These are phyloP conservation scores for Tetraselmis chui DNA, from an alignment of 139 green algal genomes.

Conservation along the genomic window DNA sequence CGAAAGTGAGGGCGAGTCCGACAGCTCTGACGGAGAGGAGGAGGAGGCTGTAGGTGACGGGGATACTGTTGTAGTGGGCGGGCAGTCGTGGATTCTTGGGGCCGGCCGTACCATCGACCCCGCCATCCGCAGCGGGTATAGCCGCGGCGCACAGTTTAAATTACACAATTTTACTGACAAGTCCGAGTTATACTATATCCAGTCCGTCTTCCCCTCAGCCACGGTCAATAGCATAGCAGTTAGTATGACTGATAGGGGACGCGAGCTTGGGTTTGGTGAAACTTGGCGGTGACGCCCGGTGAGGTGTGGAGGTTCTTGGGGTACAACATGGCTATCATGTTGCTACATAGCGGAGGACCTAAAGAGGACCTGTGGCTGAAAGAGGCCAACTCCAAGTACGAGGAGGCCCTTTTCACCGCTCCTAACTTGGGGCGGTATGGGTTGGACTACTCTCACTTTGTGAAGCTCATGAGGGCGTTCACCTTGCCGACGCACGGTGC, in stretches of 20 bases:
- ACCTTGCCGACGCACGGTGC: not conserved
- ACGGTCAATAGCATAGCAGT: not conserved
- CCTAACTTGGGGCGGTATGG: not conserved
- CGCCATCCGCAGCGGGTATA: no score
- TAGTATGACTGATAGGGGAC: not conserved
- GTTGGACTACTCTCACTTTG: not conserved
- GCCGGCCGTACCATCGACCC: no score
- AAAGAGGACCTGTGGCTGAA: not conserved
- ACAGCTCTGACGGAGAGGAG: no score
- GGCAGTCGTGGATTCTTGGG: no score
- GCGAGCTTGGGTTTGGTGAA: not conserved
- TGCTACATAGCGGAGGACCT: not conserved
- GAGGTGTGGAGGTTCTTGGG: not conserved
- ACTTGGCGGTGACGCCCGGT: not conserved
- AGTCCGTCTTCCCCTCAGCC: no score
- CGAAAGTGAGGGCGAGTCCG: no score
- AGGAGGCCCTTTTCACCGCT: not conserved
- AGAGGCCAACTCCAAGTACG: not conserved
- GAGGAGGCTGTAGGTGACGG: no score
- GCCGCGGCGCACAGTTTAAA: no score
- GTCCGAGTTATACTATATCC: no score
- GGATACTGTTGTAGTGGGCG: no score
- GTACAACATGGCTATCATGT: not conserved
- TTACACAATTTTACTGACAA: no score
- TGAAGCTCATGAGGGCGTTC: not conserved